phyloP scores from a whole-genome alignment of 208 protist genomes.

The Acanthamoeba lenticulata region DNA sequence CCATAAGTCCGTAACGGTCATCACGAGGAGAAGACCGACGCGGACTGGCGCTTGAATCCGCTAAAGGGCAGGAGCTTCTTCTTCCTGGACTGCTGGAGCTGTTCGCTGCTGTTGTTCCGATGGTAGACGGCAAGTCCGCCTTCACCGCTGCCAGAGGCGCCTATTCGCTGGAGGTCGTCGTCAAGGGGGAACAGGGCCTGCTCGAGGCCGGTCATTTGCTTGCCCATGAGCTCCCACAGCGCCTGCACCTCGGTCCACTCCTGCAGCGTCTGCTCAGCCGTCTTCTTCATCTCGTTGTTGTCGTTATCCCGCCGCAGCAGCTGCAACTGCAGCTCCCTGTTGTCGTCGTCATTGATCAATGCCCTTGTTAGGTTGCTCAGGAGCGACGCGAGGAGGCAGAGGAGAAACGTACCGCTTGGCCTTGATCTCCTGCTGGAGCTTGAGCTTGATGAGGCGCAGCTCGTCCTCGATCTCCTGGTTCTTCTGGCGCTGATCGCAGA shows the following conservation, averaged over 20 bases:
- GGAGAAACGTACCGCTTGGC: neutral
- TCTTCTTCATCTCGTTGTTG: slow-evolving; percentile 51
- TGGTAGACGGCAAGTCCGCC: too few species aligned
- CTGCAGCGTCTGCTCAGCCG: slow-evolving; percentile 41
- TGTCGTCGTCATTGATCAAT: neutral
- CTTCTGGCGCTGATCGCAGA: slow-evolving; percentile 46
- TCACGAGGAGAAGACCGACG: neutral
- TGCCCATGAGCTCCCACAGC: slow-evolving; percentile 47
- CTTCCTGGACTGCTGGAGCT: neutral
- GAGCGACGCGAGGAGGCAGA: too few species aligned
- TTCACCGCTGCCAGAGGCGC: too few species aligned
- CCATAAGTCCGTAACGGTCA: too few species aligned
- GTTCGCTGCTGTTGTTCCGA: neutral
- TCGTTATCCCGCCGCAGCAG: slow-evolving; percentile 48
- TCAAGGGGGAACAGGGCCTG: slow-evolving; percentile 11
- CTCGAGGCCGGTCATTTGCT: slow-evolving; percentile 12
- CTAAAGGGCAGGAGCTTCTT: neutral
- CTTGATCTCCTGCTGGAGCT: slow-evolving; percentile 40
- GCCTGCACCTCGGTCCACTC: slow-evolving; percentile 37
- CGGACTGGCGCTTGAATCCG: neutral
- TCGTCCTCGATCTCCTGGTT: slow-evolving; percentile 67
- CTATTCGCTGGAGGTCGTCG: neutral
- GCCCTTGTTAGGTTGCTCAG: neutral
- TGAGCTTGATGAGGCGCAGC: slow-evolving; percentile 49
- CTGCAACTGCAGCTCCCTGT: slow-evolving; percentile 40